Evolutionary conservation across 2,329 filamentous ascomycete species (phyloP).

Genomic region (Hypoxylon sp.): DNA sequence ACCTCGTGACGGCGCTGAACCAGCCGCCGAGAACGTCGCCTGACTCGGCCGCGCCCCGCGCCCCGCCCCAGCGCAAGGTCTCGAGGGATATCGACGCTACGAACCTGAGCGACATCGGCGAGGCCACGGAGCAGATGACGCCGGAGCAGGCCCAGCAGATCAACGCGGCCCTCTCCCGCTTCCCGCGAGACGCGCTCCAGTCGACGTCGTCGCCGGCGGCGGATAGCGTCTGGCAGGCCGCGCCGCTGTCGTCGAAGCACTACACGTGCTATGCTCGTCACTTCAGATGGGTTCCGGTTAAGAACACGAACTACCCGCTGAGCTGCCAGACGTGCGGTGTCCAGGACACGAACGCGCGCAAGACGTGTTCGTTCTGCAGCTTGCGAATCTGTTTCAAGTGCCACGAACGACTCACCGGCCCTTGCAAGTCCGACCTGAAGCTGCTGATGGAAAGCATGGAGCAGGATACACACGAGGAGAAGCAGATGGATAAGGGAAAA

Average conservation of each 20-base stretch:
- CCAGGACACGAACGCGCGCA: conserved; percentile 59
- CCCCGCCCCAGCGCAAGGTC: conserved; percentile 29
- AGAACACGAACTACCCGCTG: conserved; percentile 63
- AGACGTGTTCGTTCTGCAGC: conserved; percentile 63
- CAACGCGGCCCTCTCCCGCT: conserved; percentile 40
- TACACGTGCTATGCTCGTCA: conserved; percentile 63
- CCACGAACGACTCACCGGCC: conserved; percentile 55
- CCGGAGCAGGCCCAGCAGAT: conserved; percentile 27
- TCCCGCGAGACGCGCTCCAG: conserved; percentile 37
- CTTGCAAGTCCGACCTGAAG: conserved; percentile 57
- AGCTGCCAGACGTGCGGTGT: conserved; percentile 65
- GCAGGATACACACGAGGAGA: conserved; percentile 39
- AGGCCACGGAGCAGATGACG: conserved; percentile 31
- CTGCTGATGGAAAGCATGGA: conserved; percentile 53
- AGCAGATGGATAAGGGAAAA: conserved; percentile 36
- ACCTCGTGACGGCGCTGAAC: conserved; percentile 36
- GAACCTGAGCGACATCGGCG: conserved; percentile 37
- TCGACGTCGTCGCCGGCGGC: conserved; percentile 21
- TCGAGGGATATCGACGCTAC: conserved; percentile 15
- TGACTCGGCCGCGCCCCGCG: conserved; percentile 26
- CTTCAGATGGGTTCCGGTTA: conserved; percentile 59
- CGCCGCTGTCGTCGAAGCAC: conserved; percentile 55
- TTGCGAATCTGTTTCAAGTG: conserved; percentile 65
- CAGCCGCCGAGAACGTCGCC: conserved; percentile 25
- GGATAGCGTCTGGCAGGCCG: conserved; percentile 50